These are phyloP conservation scores for Arthrinium puccinioides DNA, from an alignment of 2,329 filamentous ascomycete genomes.

Conservation along the genomic window DNA sequence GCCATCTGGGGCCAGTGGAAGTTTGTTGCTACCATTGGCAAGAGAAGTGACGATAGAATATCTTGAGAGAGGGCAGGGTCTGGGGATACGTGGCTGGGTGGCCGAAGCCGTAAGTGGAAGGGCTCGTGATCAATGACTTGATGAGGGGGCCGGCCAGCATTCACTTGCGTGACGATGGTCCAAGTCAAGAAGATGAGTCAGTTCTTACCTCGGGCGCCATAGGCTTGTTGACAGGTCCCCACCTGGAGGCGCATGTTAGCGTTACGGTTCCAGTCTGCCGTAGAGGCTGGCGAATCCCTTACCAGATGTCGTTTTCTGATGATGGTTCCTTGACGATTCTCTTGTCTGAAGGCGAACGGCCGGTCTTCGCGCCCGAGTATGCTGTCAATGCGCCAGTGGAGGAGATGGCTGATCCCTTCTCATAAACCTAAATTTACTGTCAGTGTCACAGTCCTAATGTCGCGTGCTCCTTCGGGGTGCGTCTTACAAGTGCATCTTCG, in stretches of 20 bases:
- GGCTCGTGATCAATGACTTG: too few relatives aligned
- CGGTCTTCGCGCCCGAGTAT: conserved; percentile 97
- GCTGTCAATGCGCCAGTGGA: conserved; percentile 91
- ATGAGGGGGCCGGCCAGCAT: too few relatives aligned
- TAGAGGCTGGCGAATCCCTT: conserved; percentile 14
- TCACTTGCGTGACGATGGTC: too few relatives aligned
- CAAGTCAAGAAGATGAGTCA: too few relatives aligned
- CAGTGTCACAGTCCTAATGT: conserved; percentile 7
- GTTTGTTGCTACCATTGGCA: too few relatives aligned
- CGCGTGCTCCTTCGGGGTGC: conserved; percentile 6
- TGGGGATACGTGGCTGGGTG: too few relatives aligned
- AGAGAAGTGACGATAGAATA: too few relatives aligned
- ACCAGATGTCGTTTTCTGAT: conserved; percentile 89
- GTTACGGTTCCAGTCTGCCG: conserved; percentile 16
- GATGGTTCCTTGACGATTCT: conserved; percentile 86
- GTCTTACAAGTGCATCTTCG: conserved; percentile 84
- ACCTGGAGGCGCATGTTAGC: conserved; percentile 36
- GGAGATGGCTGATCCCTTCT: conserved; percentile 95
- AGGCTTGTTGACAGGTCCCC: conserved; percentile 98
- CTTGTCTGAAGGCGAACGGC: conserved; percentile 94
- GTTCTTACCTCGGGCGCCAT: conserved; percentile 96
- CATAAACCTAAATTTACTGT: conserved; percentile 54
- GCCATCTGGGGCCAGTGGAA: too few relatives aligned
- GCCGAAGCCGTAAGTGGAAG: too few relatives aligned
- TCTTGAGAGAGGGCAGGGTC: too few relatives aligned